Evolutionary conservation across 169 alveolate genomes (phyloP), one percentile per base, ranked within the genome.

Genomic region (Plasmodium sp.): DNA sequence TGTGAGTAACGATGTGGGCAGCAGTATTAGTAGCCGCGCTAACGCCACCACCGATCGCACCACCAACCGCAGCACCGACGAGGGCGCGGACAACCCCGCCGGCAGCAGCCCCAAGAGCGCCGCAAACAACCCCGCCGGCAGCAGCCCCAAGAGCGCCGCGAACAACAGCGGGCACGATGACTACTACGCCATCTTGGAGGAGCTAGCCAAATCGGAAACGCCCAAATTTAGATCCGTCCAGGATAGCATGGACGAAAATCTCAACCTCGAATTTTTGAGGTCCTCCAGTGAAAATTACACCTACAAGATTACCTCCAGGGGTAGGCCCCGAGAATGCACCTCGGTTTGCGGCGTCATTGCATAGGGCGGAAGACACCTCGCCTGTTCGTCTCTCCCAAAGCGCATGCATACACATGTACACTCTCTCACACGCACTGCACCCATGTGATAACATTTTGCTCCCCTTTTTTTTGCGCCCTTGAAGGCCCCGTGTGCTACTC

Each of bases 401-500:
- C 43, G 34, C 34, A 5, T 31, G 16, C 33, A 22, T 36, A 14
- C 56, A 34, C 7, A 36, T 36, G 41, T 3, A 36, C 4, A 0
- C 2, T 1, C 41, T 1, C 18, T 5, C 45, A 4, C 48, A 27
- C 18, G 5, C n/a, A 58, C 14, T 33, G 16, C 36, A 0, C 22
- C 41, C 72, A 58, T 56, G n/a, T 56, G 43, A 31, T 82, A 31
- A 27, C 31, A 14, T 39, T 3, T 9, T 41, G 9, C 71, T 22
- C 41, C 16, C 27, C 27, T 82, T 54, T 82, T 82, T 51, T 82
- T 34, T 16, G 10, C 43, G 1, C 45, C 22, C 9, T 80, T 14
- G 22, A 31, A 88, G 98, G 98, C 31, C 98, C 97, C 41, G 98
- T 97, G 10, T 97, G 97, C 88, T 97, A 97, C 92, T 97, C 98